Percentiles rank a stretch among this genome's conserved stretches.
phyloP scores from a whole-genome alignment of 2,329 filamentous ascomycete genomes.

The Fusarium sublunatum region DNA sequence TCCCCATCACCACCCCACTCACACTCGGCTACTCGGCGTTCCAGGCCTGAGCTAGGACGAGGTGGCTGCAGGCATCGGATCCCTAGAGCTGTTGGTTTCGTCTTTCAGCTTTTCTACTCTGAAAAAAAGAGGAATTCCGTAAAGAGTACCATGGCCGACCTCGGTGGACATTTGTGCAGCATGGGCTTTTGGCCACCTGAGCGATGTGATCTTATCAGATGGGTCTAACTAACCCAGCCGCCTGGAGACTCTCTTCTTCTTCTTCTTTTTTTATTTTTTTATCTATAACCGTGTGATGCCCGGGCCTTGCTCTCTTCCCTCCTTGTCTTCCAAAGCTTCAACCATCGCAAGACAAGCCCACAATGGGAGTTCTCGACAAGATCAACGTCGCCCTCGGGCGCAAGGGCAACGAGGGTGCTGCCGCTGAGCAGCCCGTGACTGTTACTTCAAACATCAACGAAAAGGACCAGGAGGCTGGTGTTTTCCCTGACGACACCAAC shows the following conservation, averaged over 20 bases:
- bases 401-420: slow-evolving; percentile 23
- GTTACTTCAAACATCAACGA: slow-evolving; percentile 26
- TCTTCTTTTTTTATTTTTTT: slow-evolving; percentile 7
- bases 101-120: neutral
- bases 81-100: slow-evolving; percentile 11
- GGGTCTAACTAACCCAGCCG: slow-evolving; percentile 14
- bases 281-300: slow-evolving; percentile 13
- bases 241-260: slow-evolving; percentile 3
- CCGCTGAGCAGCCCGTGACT: slow-evolving; percentile 23
- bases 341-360: slow-evolving; percentile 16
- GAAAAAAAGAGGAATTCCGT: neutral
- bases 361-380: slow-evolving; percentile 38
- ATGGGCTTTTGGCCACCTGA: slow-evolving; percentile 19
- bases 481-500: slow-evolving; percentile 18
- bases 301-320: slow-evolving; percentile 1
- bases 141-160: slow-evolving; percentile 21
- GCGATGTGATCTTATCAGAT: slow-evolving; percentile 42
- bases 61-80: slow-evolving; percentile 34
- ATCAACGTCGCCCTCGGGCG: slow-evolving; percentile 25
- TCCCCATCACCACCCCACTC: slow-evolving; percentile 17
- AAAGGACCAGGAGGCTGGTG: slow-evolving; percentile 31
- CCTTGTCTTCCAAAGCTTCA: slow-evolving; percentile 22
- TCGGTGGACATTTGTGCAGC: slow-evolving; percentile 18
- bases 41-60: slow-evolving; percentile 32
- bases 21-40: slow-evolving; percentile 26